Evolutionary conservation across 371 early-diverging fungal genomes (phyloP), one percentile per base, ranked within the genome.

Genomic region (Rhizopus microsporus): DNA sequence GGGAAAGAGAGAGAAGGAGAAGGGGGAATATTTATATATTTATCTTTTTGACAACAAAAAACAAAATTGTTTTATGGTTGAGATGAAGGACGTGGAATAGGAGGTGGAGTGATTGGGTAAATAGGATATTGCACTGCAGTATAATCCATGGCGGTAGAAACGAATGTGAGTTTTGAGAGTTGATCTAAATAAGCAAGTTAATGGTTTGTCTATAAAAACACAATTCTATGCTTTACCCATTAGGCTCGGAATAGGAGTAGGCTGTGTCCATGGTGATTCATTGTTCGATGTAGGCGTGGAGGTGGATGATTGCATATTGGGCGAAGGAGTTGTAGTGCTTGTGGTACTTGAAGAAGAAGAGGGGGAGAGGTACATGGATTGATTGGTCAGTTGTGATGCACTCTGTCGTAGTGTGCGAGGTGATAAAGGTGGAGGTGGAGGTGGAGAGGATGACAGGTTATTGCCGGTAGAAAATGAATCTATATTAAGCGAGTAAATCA

Each of bases 151-250:
- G 58, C 61, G 33, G 65, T 62, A 32, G 59, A 46, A 10, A 59
- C 65, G 59, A 69, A 69, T 6, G 69, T 69, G 15, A 65, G 56
- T 42, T 62, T 65, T 31, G 69, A 69, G 17, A 69, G 40, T 69
- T 69, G 69, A 37, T 69, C 23, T 23, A 23, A 23, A 23, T 23
- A 23, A 23, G 23, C 23, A 23, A 23, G 23, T 23, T 23, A 23
- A 23, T 23, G 23, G 23, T 23, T 23, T 23, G 23, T 23, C 69
- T 69, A 55, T 32, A 44, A 16, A 4, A 49, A n/a, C 9, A 17
- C 31, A 23, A 38, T 29, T 10, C 10, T 23, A 7, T 16, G 12
- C n/a, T 10, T 62, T 62, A 67, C 67, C 67, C 62, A 67, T 62
- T 39, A 67, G 48, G 34, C 67, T 67, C 16, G 67, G 67, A 47